These are phyloP conservation scores for Erucastrum elatum DNA, from an alignment of 345 rosid species.

Conservation along the genomic window DNA sequence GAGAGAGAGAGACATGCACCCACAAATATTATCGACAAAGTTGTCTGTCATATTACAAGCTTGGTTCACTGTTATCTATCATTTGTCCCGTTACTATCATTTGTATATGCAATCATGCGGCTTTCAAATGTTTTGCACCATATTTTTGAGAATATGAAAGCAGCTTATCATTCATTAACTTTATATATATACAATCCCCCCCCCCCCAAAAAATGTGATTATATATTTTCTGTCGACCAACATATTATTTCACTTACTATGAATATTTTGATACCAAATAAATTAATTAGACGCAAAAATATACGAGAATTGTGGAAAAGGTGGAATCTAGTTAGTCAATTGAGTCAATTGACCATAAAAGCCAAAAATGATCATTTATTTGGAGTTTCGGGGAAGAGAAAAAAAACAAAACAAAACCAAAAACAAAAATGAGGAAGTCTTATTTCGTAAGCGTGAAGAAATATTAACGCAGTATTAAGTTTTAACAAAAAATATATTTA, in stretches of 20 bases:
- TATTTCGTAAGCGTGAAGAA: conserved; percentile 69
- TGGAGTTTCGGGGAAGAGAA: not conserved
- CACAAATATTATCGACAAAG: no score
- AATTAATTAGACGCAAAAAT: not conserved
- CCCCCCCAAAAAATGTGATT: no score
- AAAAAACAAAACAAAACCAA: no score
- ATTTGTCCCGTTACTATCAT: not conserved
- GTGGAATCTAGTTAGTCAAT: conserved; percentile 25
- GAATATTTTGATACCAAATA: not conserved
- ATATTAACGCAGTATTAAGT: conserved; percentile 43
- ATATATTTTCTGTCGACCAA: not conserved
- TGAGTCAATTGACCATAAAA: conserved; percentile 11
- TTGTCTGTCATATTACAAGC: not conserved
- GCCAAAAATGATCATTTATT: conserved; percentile 13
- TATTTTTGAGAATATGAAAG: conserved; percentile 22
- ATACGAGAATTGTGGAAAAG: not conserved
- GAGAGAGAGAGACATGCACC: no score
- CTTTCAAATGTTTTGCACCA: not conserved
- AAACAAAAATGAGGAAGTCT: not conserved
- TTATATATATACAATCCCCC: no score
- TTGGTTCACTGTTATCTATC: conserved; percentile 4
- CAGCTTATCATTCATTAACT: not conserved
- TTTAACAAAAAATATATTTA: no score
- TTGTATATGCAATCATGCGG: conserved; percentile 26
- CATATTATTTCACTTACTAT: not conserved